Conservation (phyloP, 2,329 filamentous ascomycete genomes). For the Pseudonectria buxi region DNA sequence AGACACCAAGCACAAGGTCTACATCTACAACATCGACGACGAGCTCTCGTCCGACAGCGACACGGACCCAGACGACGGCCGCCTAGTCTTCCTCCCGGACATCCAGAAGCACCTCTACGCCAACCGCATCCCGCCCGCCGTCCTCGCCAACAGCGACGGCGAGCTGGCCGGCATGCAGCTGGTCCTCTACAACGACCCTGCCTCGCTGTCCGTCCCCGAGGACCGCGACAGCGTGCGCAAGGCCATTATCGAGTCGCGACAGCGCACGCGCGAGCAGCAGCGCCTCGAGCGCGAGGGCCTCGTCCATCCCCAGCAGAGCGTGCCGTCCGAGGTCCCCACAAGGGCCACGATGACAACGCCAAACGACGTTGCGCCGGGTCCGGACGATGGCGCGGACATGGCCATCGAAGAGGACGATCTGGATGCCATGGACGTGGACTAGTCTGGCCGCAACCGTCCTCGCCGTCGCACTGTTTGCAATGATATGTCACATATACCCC, state of each 20-base stretch:
- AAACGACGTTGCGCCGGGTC: no score
- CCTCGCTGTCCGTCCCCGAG: constrained; percentile 66
- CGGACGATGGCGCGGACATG: background rate
- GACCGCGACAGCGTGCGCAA: constrained; percentile 72
- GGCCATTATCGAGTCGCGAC: constrained; percentile 74
- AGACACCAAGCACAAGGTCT: constrained; percentile 79
- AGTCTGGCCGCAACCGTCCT: constrained; percentile 6
- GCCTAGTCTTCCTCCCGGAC: constrained; percentile 74
- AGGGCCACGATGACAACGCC: constrained; percentile 1
- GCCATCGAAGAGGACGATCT: constrained; percentile 34
- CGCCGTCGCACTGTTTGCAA: no score
- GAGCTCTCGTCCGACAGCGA: constrained; percentile 59
- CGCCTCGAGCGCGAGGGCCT: constrained; percentile 30
- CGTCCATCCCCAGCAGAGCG: background rate
- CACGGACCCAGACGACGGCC: constrained; percentile 38
- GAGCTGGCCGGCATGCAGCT: constrained; percentile 61
- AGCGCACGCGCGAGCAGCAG: constrained; percentile 56
- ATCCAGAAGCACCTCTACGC: constrained; percentile 73
- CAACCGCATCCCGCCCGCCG: constrained; percentile 60
- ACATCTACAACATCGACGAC: constrained; percentile 84
- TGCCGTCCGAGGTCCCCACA: no score
- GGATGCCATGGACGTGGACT: constrained; percentile 64
- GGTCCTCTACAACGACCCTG: constrained; percentile 77
- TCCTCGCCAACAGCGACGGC: constrained; percentile 53
- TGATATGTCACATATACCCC: constrained; percentile 13